phyloP scores from a whole-genome alignment of 129 eudicot species.

The sunflower (Helianthus annuus) region HanXRQr2.0-SUNRISE NC_035435.2:13485300-13485799 shows the following conservation, averaged over 20 bases:
- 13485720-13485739: too few relatives aligned
- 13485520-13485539: neutral
- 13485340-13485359: conserved; percentile 41
- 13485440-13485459: neutral
- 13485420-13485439: neutral
- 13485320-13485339: conserved; percentile 45
- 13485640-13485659: too few relatives aligned
- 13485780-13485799: too few relatives aligned
- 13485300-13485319: conserved; percentile 42
- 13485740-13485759: too few relatives aligned
- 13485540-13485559: neutral
- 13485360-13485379: conserved; percentile 27
- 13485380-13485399: neutral
- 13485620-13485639: too few relatives aligned
- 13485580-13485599: neutral
- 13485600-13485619: neutral
- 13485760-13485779: too few relatives aligned
- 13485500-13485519: neutral
- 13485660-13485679: too few relatives aligned
- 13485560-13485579: neutral
- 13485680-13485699: too few relatives aligned
- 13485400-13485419: neutral
- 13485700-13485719: too few relatives aligned
- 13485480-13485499: neutral
- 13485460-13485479: neutral